Base-by-base conservation (phyloP, 495 filamentous ascomycete genomes). In the Podospora bellae-mahoneyi region DNA sequence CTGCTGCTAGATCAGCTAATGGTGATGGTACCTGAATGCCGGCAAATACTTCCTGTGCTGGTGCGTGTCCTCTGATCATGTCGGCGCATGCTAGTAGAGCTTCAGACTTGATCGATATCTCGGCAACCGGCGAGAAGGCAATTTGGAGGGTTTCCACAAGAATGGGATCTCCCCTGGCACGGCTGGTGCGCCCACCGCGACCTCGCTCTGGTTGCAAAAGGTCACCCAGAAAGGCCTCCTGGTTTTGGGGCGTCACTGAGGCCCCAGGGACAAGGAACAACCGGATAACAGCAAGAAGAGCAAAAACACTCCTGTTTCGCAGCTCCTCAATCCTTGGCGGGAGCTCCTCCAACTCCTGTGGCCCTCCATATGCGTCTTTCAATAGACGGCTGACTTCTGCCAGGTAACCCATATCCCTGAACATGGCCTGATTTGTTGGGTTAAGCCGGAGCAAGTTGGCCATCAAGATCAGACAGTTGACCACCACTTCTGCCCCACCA, bases 391-490 rank as follows among this genome's bases (percentile, higher is more conserved):
- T 86, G 60, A 97, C 77, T 74, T 88, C 89, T 32, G 88, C 84
- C 26, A 97, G 87, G 72, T 89, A 94, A 0, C 92, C 93, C 48
- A 91, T 94, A 76, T 99, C 96, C 61, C 95, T 84, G 75, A 99
- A 97, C 70, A 92, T 90, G 44, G 92, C 94, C 77, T 98, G 96
- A 75, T 98, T 99, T 26, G 94, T 92, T 26, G 88, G 82, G 75
- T 97, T 98, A 68, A 93, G 85, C 57, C 89, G 87, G n/a, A 98
- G 82, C 23, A 99, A 85, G 75, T 97, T 97, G 34, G 92, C 92
- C 19, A 98, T 84, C 63, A 99, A 82, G 53, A 94, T 92, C n/a
- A 99, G 83, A 71, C 95, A 97, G 78, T 99, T 94, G 77, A 97
- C 94, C 16, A 97, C 90, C 28, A 92, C 86, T 63, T 94, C 91